Base-by-base conservation (phyloP, 371 early-diverging fungal genomes). In the Parasitella parasitica region DNA sequence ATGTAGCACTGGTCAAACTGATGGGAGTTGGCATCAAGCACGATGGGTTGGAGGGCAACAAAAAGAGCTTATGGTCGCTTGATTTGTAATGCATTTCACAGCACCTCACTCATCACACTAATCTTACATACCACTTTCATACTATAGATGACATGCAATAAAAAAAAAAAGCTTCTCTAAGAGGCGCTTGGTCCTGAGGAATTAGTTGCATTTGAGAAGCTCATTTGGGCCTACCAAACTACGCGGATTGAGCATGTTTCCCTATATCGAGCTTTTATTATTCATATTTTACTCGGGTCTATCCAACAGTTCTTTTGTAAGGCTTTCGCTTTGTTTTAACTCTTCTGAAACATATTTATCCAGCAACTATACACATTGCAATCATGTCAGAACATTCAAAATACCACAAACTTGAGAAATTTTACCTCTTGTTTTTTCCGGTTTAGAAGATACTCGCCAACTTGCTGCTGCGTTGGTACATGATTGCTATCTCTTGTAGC, bases 401-500 rank as follows among this genome's bases (percentile, higher is more conserved):
- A 12, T 8, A 13, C 8, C 16, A 41, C 6, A 41, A 6, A 5
- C 16, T 41, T 39, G 9, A 27, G 8, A 9, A n/a, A 41, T 37
- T 43, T 64, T 70, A 78, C 85, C 75, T 87, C 75, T 69, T 89
- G 85, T 77, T 84, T 82, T 63, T 89, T 72, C 70, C 87, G 73
- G 61, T 85, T 76, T 34, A 94, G 82, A 32, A 94, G 70, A 70
- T 86, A 91, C 37, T 76, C 84, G 61, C 91, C 92, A n/a, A 94
- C 82, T 39, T 92, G 90, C 55, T 87, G 79, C 63, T 88, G 87
- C 26, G 82, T 74, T 2, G 92, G 92, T 15, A 90, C 85, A 54
- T 57, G 54, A 60, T 65, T 53, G 24, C 32, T 51, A 54, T 68
- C 70, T 46, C 20, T 24, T 26, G 35, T 52, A 24, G 56, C 38